phyloP scores from a whole-genome alignment of 2,329 filamentous ascomycete genomes.

The Nemania sp. region DNA sequence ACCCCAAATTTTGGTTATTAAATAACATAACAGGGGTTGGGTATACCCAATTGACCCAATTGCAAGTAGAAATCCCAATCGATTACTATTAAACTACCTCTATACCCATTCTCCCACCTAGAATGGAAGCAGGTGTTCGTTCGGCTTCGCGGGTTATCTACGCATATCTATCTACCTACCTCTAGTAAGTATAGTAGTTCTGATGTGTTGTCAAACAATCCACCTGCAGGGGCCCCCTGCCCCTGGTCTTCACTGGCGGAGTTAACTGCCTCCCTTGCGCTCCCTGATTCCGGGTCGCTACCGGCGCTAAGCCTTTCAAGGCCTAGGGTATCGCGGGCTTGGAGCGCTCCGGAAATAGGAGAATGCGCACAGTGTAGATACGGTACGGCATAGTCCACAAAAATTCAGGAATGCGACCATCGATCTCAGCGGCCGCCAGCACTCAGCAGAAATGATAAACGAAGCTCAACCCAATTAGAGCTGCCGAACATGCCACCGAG shows the following conservation, averaged over 20 bases:
- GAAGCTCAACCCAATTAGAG: constrained; percentile 21
- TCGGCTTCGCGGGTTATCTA: background rate
- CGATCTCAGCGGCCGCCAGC: background rate
- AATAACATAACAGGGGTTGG: background rate
- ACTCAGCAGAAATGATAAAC: constrained; percentile 9
- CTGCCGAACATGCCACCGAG: constrained; percentile 56
- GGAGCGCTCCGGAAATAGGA: background rate
- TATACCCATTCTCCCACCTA: background rate
- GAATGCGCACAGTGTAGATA: background rate
- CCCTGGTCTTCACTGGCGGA: constrained; percentile 21
- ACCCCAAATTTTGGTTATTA: background rate
- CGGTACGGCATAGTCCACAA: constrained; percentile 3
- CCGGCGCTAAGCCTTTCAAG: constrained; percentile 30
- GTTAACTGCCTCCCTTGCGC: constrained; percentile 13
- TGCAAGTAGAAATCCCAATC: constrained; percentile 4
- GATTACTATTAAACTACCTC: background rate
- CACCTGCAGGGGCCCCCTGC: constrained; percentile 34
- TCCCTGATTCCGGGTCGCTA: constrained; percentile 34
- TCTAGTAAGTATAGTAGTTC: constrained; percentile 1
- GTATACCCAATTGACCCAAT: constrained; percentile 12
- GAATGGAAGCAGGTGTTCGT: background rate
- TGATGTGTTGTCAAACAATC: constrained; percentile 39
- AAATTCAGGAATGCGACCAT: constrained; percentile 19
- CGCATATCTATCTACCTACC: background rate
- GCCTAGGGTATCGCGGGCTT: constrained; percentile 13